Conservation (phyloP, 352 stramenopile species). For the Globisporangium middletonii region DNA sequence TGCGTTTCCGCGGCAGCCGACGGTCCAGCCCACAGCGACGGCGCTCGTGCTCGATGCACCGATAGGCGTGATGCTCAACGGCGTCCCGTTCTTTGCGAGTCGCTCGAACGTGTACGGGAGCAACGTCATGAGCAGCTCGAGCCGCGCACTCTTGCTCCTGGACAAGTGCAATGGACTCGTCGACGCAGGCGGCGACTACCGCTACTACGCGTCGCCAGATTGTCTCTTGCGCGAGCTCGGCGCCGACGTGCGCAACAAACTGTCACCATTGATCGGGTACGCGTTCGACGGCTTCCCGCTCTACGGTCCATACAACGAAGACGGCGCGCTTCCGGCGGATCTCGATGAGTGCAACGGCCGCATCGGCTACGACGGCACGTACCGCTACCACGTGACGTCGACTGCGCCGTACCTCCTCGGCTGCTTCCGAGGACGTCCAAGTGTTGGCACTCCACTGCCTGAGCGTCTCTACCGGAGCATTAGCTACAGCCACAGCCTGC, state of each 20-base stretch:
- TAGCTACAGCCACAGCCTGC: constrained; percentile 43
- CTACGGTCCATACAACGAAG: constrained; percentile 52
- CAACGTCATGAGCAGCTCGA: constrained; percentile 35
- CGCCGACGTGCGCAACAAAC: constrained; percentile 15
- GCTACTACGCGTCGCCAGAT: constrained; percentile 64
- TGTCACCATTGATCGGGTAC: constrained; percentile 62
- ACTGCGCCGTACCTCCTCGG: constrained; percentile 52
- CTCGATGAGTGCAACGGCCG: constrained; percentile 69
- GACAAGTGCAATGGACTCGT: constrained; percentile 74
- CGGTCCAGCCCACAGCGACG: constrained; percentile 15
- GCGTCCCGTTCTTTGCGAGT: constrained; percentile 55
- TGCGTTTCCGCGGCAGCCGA: constrained; percentile 41
- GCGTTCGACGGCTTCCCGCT: constrained; percentile 73
- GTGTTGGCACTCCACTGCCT: neutral
- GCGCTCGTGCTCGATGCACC: constrained; percentile 31
- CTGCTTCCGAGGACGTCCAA: constrained; percentile 40
- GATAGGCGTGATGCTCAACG: constrained; percentile 70
- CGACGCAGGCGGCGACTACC: constrained; percentile 55
- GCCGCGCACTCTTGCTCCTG: constrained; percentile 31
- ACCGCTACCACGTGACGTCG: constrained; percentile 61
- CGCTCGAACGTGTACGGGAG: constrained; percentile 29
- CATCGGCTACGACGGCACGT: constrained; percentile 51
- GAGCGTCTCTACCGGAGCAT: constrained; percentile 44
- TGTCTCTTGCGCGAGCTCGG: constrained; percentile 49
- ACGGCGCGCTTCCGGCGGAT: constrained; percentile 34